Evolutionary conservation across 495 filamentous ascomycete genomes (phyloP).

Genomic region (Trichocladium uniseriatum): DNA sequence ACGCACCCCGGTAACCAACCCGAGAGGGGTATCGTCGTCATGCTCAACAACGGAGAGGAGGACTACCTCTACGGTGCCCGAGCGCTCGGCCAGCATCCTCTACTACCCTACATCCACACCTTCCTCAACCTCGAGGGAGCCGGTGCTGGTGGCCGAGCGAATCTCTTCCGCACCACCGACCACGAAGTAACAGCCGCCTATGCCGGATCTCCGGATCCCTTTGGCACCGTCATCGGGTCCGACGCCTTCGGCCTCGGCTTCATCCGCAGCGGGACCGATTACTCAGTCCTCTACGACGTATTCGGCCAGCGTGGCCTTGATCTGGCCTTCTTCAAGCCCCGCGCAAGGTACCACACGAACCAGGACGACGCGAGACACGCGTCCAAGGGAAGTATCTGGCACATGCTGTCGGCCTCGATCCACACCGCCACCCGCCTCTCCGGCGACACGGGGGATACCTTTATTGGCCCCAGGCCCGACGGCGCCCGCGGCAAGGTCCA

Average conservation of each 20-base stretch:
- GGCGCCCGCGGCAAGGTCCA: conserved; percentile 47
- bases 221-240: conserved; percentile 68
- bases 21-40: conserved; percentile 66
- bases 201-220: conserved; percentile 59
- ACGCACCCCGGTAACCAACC: conserved; percentile 66
- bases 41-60: conserved; percentile 96
- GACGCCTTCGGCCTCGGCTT: conserved; percentile 75
- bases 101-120: conserved; percentile 64
- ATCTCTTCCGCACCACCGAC: conserved; percentile 78
- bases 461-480: conserved; percentile 51
- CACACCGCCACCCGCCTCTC: conserved; percentile 62
- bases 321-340: conserved; percentile 78
- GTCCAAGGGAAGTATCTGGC: conserved; percentile 69
- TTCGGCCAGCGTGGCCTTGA: conserved; percentile 83
- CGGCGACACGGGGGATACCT: conserved; percentile 56
- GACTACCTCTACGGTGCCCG: conserved; percentile 85
- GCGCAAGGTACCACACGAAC: conserved; percentile 82
- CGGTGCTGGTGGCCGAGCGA: conserved; percentile 83
- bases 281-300: conserved; percentile 70
- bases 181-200: conserved; percentile 78
- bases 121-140: conserved; percentile 95
- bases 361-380: conserved; percentile 79
- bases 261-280: conserved; percentile 82
- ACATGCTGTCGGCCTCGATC: conserved; percentile 81
- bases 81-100: conserved; percentile 74